phyloP scores from a whole-genome alignment of 2,329 filamentous ascomycete genomes.

The Trichoderma pleuroti region DNA sequence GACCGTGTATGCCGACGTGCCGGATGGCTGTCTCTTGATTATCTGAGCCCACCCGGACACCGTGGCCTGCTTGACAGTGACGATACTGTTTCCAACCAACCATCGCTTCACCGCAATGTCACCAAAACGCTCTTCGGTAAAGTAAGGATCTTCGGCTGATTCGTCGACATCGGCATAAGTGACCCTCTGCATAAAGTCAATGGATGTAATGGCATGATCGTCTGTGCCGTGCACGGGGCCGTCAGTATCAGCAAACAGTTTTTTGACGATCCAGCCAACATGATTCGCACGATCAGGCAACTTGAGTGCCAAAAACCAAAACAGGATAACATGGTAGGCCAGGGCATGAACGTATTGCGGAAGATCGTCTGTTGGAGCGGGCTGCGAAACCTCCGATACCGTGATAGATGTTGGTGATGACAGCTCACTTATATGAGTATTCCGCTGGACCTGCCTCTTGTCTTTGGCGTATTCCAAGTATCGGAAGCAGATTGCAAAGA shows the following conservation, averaged over 20 bases:
- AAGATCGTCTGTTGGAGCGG: conserved; percentile 61
- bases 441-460: conserved; percentile 48
- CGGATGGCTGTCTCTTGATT: conserved; percentile 68
- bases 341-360: conserved; percentile 92
- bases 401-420: conserved; percentile 32
- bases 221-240: conserved; percentile 70
- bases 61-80: conserved; percentile 69
- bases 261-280: conserved; percentile 86
- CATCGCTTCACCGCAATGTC: conserved; percentile 65
- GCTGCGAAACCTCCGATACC: conserved; percentile 25
- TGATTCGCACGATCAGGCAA: conserved; percentile 78
- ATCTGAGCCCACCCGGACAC: conserved; percentile 66
- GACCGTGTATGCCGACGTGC: conserved; percentile 57
- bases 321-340: conserved; percentile 91
- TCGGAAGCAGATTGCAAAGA: conserved; percentile 92
- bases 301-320: conserved; percentile 92
- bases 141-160: conserved; percentile 62
- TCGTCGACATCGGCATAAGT: conserved; percentile 83
- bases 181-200: conserved; percentile 91
- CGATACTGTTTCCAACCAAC: conserved; percentile 69
- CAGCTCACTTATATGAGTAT: conserved; percentile 44
- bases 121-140: conserved; percentile 61
- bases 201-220: conserved; percentile 87
- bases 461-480: conserved; percentile 88
- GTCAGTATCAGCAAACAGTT: conserved; percentile 73